These are phyloP conservation scores for Lonicera japonica DNA, from an alignment of 129 eudicot genomes.

Conservation along the genomic window DNA sequence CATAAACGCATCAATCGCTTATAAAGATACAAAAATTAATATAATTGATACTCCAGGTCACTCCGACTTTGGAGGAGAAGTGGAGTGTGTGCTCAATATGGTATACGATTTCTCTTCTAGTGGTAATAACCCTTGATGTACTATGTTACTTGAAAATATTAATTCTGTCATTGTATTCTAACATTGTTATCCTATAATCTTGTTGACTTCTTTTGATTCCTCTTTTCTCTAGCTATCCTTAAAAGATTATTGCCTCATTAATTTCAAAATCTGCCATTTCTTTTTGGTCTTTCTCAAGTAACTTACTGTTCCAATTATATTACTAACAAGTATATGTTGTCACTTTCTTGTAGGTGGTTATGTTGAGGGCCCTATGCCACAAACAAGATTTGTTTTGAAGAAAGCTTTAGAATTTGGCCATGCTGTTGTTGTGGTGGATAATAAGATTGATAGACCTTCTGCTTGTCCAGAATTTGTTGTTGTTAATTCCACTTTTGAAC, in stretches of 20 bases:
- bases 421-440: constrained; percentile 93
- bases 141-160: neutral
- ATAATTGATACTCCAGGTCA: constrained; percentile 98
- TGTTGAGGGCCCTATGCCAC: constrained; percentile 99
- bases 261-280: neutral
- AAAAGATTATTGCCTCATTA: neutral
- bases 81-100: constrained; percentile 95
- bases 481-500: constrained; percentile 90
- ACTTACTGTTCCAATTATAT: neutral
- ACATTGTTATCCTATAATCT: neutral
- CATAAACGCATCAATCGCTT: constrained; percentile 89
- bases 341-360: constrained; percentile 70
- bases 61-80: constrained; percentile 99
- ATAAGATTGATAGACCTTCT: constrained; percentile 87
- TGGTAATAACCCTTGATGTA: constrained; percentile 38
- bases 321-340: constrained; percentile 10
- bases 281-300: neutral
- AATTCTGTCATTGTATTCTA: neutral
- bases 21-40: constrained; percentile 83
- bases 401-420: constrained; percentile 98
- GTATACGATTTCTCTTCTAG: constrained; percentile 93
- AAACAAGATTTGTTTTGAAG: constrained; percentile 94
- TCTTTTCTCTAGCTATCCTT: neutral
- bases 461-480: constrained; percentile 98
- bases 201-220: neutral